These are phyloP conservation scores for Dactylella cylindrospora DNA, from an alignment of 2,329 filamentous ascomycete genomes.

Conservation along the genomic window DNA sequence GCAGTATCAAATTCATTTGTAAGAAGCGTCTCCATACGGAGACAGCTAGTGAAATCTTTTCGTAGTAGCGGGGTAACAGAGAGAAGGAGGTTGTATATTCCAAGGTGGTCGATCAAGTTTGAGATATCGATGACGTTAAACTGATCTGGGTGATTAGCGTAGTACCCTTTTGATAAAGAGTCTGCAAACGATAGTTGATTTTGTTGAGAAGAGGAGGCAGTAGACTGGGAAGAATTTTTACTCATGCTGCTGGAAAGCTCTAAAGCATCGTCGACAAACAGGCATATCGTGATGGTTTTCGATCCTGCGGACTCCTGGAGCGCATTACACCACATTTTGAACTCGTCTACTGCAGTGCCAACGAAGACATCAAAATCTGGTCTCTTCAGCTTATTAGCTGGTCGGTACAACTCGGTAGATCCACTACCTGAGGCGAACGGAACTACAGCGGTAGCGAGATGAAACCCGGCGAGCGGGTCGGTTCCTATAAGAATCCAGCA, in stretches of 20 bases:
- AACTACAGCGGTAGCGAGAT: constrained; percentile 58
- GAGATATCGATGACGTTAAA: constrained; percentile 64
- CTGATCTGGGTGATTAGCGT: constrained; percentile 49
- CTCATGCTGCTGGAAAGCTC: constrained; percentile 14
- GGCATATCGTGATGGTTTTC: constrained; percentile 2
- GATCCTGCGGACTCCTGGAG: not conserved
- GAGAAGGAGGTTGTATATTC: constrained; percentile 56
- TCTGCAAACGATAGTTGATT: not conserved
- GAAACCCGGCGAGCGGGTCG: constrained; percentile 61
- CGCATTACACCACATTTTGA: constrained; percentile 11
- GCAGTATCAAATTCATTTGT: constrained; percentile 50
- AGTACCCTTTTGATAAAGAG: constrained; percentile 45
- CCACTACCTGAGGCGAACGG: constrained; percentile 33
- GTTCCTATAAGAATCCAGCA: constrained; percentile 48
- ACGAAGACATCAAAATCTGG: constrained; percentile 5
- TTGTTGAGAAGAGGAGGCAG: not conserved
- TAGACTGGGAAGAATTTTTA: not conserved
- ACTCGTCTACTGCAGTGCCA: constrained; percentile 12
- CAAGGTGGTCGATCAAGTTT: constrained; percentile 56
- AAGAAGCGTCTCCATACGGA: constrained; percentile 58
- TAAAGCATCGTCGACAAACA: constrained; percentile 29
- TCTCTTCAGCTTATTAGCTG: no score
- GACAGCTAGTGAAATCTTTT: constrained; percentile 53
- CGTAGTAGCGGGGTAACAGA: constrained; percentile 57
- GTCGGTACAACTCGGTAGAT: not conserved